These are phyloP conservation scores for Solanum virginianum DNA, from an alignment of 257 asterid genomes.

Conservation along the genomic window DNA sequence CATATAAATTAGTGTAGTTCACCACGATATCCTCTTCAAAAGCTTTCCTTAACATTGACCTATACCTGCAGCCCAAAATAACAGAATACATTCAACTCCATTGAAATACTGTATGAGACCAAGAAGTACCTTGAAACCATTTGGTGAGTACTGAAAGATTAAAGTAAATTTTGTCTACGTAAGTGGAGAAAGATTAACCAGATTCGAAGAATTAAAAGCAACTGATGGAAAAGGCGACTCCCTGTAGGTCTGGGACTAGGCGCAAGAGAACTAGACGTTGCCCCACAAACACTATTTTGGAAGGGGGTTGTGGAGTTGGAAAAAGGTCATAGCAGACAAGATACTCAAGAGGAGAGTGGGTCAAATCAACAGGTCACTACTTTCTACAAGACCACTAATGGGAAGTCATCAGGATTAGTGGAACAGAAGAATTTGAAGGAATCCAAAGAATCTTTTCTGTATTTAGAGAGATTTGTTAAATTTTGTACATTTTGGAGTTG, in stretches of 20 bases:
- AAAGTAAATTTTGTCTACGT: neutral
- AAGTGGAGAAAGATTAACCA: neutral
- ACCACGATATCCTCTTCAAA: conserved; percentile 43
- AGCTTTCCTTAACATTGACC: conserved; percentile 50
- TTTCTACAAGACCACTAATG: neutral
- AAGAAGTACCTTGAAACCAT: neutral
- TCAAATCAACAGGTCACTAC: neutral
- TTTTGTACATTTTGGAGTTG: neutral
- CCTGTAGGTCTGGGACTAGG: neutral
- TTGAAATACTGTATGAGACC: neutral
- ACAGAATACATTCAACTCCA: neutral
- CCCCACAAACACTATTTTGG: neutral
- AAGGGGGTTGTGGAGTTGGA: neutral
- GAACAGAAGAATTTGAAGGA: neutral
- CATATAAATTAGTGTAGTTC: conserved; percentile 40
- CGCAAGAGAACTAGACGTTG: neutral
- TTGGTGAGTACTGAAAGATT: neutral
- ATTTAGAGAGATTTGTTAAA: neutral
- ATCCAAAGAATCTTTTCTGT: neutral
- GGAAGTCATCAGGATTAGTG: neutral
- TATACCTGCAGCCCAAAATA: conserved; percentile 36
- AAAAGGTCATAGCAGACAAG: neutral
- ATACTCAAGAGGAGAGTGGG: neutral
- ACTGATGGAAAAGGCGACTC: neutral
- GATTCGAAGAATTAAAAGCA: neutral